Base-by-base conservation (phyloP, 1,139 yeast species). In the Sugiyamaella novakii region DNA sequence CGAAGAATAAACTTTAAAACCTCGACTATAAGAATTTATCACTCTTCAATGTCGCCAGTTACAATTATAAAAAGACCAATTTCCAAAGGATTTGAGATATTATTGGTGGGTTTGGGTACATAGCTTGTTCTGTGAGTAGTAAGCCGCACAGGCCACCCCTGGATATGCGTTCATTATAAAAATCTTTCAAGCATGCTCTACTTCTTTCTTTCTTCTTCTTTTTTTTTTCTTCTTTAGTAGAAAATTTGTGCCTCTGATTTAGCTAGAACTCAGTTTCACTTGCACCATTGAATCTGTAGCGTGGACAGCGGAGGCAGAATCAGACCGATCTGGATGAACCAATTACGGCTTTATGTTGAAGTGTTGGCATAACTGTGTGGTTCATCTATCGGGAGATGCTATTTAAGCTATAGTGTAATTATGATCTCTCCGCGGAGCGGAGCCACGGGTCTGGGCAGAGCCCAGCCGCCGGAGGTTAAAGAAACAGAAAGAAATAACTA, bases 221-320 rank as follows among this genome's bases (percentile, higher is more conserved):
- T 24, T 25, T 35, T 39, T 42, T 46, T 18, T 29, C 31, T 21
- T 41, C 38, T 27, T 42, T 25, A 33, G 40, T 42, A 42, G 46
- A 34, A 42, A 25, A 56, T 53, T 57, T 30, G 57, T 46, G 57
- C 62, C 57, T 78, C 83, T 79, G 83, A 60, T 66, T 46, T 51
- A 46, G 80, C 71, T 79, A 79, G 84, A 79, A 79, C 84, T 78
- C 78, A 68, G 66, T 71, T 69, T 70, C 69, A 69, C 68, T 55
- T 48, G 17, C 40, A 30, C 46, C 41, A 47, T 60, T 60, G 62
- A 54, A 50, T 47, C 47, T 69, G 69, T 70, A 76, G 86, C 77
- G 87, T 79, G 87, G 85, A 80, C 84, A 80, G 79, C 84, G 79
- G 84, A 80, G 85, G 70, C 63, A 80, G 65, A 80, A 38, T 49